These are phyloP conservation scores for Cubamyces sp. DNA, from an alignment of 768 basidiomycete genomes.

Conservation along the genomic window DNA sequence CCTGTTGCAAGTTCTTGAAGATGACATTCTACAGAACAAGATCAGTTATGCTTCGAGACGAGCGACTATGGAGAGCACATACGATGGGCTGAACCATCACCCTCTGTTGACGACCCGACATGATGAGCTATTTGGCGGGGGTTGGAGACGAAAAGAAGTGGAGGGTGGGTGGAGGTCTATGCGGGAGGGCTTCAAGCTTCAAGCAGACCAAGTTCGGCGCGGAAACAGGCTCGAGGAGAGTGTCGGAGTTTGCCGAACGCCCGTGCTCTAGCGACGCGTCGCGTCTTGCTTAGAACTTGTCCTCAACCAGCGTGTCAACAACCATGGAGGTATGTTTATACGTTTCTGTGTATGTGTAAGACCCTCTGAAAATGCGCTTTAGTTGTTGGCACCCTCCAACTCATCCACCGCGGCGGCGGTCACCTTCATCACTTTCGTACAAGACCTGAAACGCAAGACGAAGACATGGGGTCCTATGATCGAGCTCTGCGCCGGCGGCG, in stretches of 20 bases:
- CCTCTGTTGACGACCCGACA: slow-evolving; percentile 92
- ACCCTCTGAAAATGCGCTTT: not conserved
- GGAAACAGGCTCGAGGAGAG: not conserved
- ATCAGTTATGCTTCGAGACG: not conserved
- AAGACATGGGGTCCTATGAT: slow-evolving; percentile 97
- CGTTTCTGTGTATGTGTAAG: not conserved
- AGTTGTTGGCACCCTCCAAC: slow-evolving; percentile 67
- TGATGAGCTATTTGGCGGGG: slow-evolving; percentile 43
- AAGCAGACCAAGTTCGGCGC: slow-evolving; percentile 21
- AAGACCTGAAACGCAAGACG: slow-evolving; percentile 97
- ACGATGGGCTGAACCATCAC: slow-evolving; percentile 99
- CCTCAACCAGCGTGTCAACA: slow-evolving; percentile 27
- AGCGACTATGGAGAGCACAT: slow-evolving; percentile 38
- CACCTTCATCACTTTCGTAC: slow-evolving; percentile 98
- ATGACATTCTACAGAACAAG: slow-evolving; percentile 76
- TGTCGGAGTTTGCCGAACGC: slow-evolving; percentile 26
- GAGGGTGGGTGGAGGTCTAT: slow-evolving; percentile 7
- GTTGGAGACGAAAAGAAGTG: not conserved
- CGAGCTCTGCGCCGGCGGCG: slow-evolving; percentile 90
- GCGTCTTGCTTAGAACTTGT: slow-evolving; percentile 28
- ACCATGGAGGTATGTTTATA: slow-evolving; percentile 38
- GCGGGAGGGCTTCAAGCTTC: not conserved
- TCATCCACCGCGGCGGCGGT: slow-evolving; percentile 98
- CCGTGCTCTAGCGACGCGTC: slow-evolving; percentile 30
- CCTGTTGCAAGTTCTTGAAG: slow-evolving; percentile 96